phyloP scores from a whole-genome alignment of 2,329 filamentous ascomycete species.

The Nectriaceae sp. region DNA sequence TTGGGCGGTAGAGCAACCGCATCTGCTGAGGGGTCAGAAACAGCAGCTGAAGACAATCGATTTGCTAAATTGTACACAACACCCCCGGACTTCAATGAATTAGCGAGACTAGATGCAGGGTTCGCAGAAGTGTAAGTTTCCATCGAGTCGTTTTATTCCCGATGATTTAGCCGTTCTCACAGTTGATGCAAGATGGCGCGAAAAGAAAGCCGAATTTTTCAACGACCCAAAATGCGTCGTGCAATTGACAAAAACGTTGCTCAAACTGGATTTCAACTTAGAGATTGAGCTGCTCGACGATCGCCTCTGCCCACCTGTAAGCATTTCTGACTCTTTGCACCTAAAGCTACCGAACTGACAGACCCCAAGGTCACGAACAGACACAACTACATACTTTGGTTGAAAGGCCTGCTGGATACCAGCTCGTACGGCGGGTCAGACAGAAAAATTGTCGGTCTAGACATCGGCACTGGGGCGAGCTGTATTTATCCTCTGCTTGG shows the following conservation, averaged over 20 bases:
- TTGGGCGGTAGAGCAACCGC: too few relatives aligned
- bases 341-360: neutral
- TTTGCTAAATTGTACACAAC: slow-evolving; percentile 42
- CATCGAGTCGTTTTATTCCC: too few relatives aligned
- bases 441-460: slow-evolving; percentile 67
- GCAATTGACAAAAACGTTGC: slow-evolving; percentile 78
- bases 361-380: slow-evolving; percentile 57
- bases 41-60: too few relatives aligned
- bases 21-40: too few relatives aligned
- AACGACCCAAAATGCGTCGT: slow-evolving; percentile 73
- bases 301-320: slow-evolving; percentile 82
- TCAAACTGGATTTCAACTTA: slow-evolving; percentile 75
- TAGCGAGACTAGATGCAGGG: slow-evolving; percentile 42
- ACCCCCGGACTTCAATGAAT: slow-evolving; percentile 45
- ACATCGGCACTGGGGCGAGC: slow-evolving; percentile 89
- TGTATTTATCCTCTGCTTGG: slow-evolving; percentile 89
- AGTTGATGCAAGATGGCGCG: slow-evolving; percentile 19
- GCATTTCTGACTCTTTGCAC: too few relatives aligned
- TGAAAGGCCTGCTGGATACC: slow-evolving; percentile 78
- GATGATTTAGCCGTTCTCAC: slow-evolving; percentile 1
- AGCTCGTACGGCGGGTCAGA: slow-evolving; percentile 53
- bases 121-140: slow-evolving; percentile 44
- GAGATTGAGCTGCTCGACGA: slow-evolving; percentile 71
- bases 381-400: slow-evolving; percentile 89
- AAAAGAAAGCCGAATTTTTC: slow-evolving; percentile 57